phyloP scores from a whole-genome alignment of 208 protist species.

The Leishmania amazonensis region DNA sequence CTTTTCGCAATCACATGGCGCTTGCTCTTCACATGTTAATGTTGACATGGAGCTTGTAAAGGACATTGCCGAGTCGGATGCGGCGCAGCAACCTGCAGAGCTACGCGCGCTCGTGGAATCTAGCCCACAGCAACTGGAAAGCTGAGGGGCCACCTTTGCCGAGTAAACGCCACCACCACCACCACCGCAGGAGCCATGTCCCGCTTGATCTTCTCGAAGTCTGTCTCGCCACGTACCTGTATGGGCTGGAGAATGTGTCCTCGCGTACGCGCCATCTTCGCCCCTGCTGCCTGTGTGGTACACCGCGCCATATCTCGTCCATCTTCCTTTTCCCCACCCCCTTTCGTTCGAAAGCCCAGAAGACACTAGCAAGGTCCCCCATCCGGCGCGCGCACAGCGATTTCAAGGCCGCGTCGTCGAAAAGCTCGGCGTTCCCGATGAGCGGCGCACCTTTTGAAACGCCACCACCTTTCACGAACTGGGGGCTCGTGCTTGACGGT shows the following conservation, averaged over 20 bases:
- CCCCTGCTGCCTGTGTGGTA: neutral
- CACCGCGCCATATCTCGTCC: neutral
- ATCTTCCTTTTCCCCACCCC: neutral
- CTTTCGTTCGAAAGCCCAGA: neutral
- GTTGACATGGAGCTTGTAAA: neutral
- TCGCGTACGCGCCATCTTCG: neutral
- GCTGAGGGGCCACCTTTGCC: neutral
- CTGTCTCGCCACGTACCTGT: neutral
- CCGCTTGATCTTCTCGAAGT: neutral
- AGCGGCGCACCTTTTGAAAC: neutral
- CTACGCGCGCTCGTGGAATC: neutral
- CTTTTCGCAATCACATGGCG: neutral
- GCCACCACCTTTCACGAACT: neutral
- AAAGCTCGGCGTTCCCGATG: neutral
- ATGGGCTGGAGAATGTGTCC: neutral
- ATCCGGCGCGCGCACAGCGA: neutral
- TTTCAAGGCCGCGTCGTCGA: neutral
- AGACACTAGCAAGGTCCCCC: neutral
- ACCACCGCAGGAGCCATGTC: neutral
- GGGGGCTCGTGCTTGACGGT: slow-evolving; percentile 15
- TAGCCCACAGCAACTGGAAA: neutral
- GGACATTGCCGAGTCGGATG: neutral
- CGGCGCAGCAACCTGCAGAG: neutral
- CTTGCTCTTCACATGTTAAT: neutral
- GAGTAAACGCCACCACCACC: neutral